A percentile compares a stretch with the other conserved stretches of the same genome.
Evolutionary conservation across 371 early-diverging fungal species (phyloP).

Genomic region (Rhizopus arrhizus): DNA sequence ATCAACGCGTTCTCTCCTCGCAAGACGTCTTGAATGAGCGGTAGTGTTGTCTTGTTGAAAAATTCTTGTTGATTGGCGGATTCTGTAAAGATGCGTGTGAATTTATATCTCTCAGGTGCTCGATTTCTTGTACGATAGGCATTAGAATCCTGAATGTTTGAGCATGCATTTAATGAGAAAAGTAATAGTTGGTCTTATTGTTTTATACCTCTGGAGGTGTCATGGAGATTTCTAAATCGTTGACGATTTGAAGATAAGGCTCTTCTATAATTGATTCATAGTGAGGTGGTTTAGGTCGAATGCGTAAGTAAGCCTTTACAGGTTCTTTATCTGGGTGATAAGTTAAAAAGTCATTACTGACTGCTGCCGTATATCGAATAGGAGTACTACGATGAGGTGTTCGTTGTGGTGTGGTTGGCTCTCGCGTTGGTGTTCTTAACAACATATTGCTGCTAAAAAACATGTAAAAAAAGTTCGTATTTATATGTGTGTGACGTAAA

Average conservation of each 20-base stretch:
- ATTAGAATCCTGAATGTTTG: constrained; percentile 25
- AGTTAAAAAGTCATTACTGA: too few relatives aligned
- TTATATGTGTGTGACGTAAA: background rate
- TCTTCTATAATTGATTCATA: constrained; percentile 15
- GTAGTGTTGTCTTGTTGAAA: constrained; percentile 63
- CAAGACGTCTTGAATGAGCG: constrained; percentile 53
- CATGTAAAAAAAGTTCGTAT: background rate
- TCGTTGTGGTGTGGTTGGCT: too few relatives aligned
- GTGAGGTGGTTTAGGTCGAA: constrained; percentile 34
- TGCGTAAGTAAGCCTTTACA: constrained; percentile 45
- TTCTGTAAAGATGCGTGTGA: constrained; percentile 64
- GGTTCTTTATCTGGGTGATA: background rate
- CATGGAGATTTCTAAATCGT: constrained; percentile 46
- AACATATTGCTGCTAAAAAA: too few relatives aligned
- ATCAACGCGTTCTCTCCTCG: constrained; percentile 64
- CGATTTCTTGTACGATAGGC: constrained; percentile 44
- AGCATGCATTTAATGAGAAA: too few relatives aligned
- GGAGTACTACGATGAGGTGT: too few relatives aligned
- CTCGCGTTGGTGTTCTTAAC: constrained; percentile 2
- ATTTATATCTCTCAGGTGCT: constrained; percentile 59
- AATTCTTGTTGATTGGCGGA: constrained; percentile 51
- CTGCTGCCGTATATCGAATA: background rate
- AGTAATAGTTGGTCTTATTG: too few relatives aligned
- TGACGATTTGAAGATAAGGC: constrained; percentile 49
- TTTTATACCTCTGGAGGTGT: constrained; percentile 46